Percentiles rank a stretch among this genome's conserved stretches.
Conservation (phyloP, 495 filamentous ascomycete species). For the Penicillium lagena region DNA sequence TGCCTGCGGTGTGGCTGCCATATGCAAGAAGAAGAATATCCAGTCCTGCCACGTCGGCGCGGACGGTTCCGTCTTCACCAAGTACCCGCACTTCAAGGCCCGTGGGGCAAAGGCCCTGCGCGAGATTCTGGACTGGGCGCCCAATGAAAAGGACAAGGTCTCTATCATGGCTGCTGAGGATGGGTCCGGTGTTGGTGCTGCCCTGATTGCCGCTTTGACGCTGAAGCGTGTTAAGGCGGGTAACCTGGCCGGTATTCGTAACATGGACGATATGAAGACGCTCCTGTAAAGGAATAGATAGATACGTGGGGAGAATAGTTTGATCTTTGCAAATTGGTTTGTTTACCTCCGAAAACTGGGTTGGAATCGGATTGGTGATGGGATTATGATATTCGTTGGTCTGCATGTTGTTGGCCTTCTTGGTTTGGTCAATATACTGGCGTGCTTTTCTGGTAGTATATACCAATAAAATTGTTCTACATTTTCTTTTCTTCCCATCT, state of each 20-base stretch:
- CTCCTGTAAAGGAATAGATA: conserved; percentile 16
- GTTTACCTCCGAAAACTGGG: no score
- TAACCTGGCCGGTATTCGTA: conserved; percentile 69
- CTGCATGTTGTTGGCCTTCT: no score
- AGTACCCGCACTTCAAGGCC: conserved; percentile 94
- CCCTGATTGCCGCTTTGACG: conserved; percentile 88
- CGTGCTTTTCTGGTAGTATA: no score
- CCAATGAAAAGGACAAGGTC: conserved; percentile 73
- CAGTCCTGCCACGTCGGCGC: conserved; percentile 87
- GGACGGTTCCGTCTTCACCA: conserved; percentile 95
- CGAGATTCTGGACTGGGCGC: conserved; percentile 89
- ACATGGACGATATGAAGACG: conserved; percentile 51
- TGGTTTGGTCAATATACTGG: no score
- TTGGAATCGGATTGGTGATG: no score
- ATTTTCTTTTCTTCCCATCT: no score
- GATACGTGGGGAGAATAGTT: no score
- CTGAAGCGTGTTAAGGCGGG: conserved; percentile 77
- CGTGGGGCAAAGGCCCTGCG: conserved; percentile 82
- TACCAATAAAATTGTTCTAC: no score
- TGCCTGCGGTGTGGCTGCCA: conserved; percentile 89
- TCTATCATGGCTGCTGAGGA: conserved; percentile 86
- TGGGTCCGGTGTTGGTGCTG: conserved; percentile 92
- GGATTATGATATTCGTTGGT: no score
- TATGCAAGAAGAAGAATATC: conserved; percentile 91
- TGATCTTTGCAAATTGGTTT: no score